A percentile compares a stretch with the other conserved stretches of the same genome.
phyloP scores from a whole-genome alignment of 208 protist genomes.

The Angomonas ambiguus region DNA sequence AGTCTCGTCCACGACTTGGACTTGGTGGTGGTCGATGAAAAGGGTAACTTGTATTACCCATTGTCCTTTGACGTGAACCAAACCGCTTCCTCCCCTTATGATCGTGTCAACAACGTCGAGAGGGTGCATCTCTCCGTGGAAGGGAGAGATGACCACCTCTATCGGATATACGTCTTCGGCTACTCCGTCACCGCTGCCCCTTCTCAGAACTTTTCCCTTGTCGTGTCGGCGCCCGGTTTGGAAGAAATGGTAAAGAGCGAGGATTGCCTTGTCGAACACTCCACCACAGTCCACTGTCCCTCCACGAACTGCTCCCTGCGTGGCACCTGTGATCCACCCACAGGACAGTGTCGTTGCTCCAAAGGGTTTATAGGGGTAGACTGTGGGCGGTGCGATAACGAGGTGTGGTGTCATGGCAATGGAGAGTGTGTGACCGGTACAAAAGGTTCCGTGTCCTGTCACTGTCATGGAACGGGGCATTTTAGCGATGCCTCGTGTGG shows the following conservation, averaged over 20 bases:
- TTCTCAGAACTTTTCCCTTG: slow-evolving; percentile 50
- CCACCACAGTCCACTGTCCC: slow-evolving; percentile 15
- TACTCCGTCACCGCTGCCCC: slow-evolving; percentile 24
- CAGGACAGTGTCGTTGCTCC: slow-evolving; percentile 47
- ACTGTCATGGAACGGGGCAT: slow-evolving; percentile 44
- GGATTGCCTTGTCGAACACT: background rate
- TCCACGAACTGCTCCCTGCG: slow-evolving; percentile 45
- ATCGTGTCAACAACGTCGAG: slow-evolving; percentile 54
- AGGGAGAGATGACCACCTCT: slow-evolving; percentile 10
- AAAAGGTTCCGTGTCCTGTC: slow-evolving; percentile 35
- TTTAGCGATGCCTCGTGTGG: slow-evolving; percentile 45
- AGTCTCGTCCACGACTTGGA: slow-evolving; percentile 84
- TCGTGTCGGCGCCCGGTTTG: slow-evolving; percentile 57
- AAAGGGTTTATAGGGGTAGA: slow-evolving; percentile 40
- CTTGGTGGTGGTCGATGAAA: slow-evolving; percentile 52
- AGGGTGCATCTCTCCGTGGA: slow-evolving; percentile 38
- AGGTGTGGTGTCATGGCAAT: slow-evolving; percentile 52
- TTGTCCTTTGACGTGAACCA: slow-evolving; percentile 3
- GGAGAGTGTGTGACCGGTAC: slow-evolving; percentile 29
- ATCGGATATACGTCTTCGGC: slow-evolving; percentile 62
- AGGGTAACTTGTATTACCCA: slow-evolving; percentile 46
- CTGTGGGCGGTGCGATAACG: slow-evolving; percentile 65
- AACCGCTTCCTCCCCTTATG: slow-evolving; percentile 9
- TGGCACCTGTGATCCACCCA: slow-evolving; percentile 36
- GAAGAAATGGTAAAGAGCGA: slow-evolving; percentile 16